A percentile compares a stretch with the other conserved stretches of the same genome.
Evolutionary conservation across 352 stramenopile genomes (phyloP).

Genomic region (Globisporangium perplexum): DNA sequence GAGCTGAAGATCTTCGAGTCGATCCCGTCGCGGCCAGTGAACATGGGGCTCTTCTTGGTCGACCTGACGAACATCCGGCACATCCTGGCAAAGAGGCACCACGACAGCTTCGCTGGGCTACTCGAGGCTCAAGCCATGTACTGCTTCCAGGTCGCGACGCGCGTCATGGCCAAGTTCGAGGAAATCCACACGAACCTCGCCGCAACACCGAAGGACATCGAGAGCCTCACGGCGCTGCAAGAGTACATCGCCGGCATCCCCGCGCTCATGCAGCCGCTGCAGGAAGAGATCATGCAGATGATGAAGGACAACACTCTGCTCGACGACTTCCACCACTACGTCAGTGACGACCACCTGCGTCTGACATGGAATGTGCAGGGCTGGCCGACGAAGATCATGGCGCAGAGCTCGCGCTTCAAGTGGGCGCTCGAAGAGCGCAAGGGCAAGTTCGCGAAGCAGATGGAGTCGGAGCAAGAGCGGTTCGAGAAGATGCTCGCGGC

Average conservation of each 20-base stretch:
- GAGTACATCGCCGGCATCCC: conserved; percentile 84
- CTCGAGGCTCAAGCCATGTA: conserved; percentile 63
- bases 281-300: conserved; percentile 79
- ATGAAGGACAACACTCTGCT: conserved; percentile 76
- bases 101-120: conserved; percentile 64
- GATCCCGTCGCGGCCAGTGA: conserved; percentile 58
- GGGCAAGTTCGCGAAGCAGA: conserved; percentile 87
- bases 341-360: conserved; percentile 82
- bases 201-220: conserved; percentile 87
- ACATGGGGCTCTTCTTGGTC: conserved; percentile 73
- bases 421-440: conserved; percentile 78
- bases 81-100: conserved; percentile 71
- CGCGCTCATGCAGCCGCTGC: conserved; percentile 56
- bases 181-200: conserved; percentile 80
- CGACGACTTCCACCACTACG: conserved; percentile 78
- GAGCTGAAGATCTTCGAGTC: conserved; percentile 64
- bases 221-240: conserved; percentile 84
- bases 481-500: conserved; percentile 85
- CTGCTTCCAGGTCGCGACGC: conserved; percentile 59
- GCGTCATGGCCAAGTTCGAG: conserved; percentile 80
- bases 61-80: conserved; percentile 78
- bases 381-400: conserved; percentile 86
- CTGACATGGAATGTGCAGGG: conserved; percentile 88
- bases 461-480: conserved; percentile 91
- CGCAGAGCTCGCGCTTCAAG: conserved; percentile 77